Evolutionary conservation across 371 early-diverging fungal genomes (phyloP).

Genomic region (Zychaea mexicana): DNA sequence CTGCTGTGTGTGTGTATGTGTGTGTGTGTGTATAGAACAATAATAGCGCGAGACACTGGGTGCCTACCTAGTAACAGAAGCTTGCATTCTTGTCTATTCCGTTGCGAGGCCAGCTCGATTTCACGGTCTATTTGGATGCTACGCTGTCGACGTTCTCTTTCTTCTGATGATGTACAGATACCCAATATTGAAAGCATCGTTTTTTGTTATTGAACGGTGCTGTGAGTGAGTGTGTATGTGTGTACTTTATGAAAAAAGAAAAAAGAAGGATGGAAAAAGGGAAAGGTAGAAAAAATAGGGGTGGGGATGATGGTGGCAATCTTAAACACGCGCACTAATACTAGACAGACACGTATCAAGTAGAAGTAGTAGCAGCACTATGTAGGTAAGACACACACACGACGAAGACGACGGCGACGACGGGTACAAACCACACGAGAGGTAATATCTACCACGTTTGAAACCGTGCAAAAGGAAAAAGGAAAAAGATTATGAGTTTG

Average conservation of each 20-base stretch:
- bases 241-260: not conserved
- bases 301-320: not conserved
- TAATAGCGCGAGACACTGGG: not conserved
- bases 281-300: conserved; percentile 3
- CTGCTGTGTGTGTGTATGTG: not conserved
- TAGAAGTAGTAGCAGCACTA: no score
- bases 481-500: not conserved
- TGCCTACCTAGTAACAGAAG: conserved; percentile 58
- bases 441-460: not conserved
- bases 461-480: conserved; percentile 9
- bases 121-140: conserved; percentile 60
- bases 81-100: conserved; percentile 62
- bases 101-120: conserved; percentile 53
- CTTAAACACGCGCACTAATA: no score
- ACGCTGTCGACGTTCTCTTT: conserved; percentile 48
- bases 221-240: not conserved
- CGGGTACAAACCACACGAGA: not conserved
- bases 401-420: not conserved
- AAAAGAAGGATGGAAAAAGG: not conserved
- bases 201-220: not conserved
- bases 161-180: conserved; percentile 58
- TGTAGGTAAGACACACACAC: not conserved
- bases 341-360: no score
- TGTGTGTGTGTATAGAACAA: not conserved
- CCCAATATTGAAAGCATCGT: conserved; percentile 40